Evolutionary conservation across 202 grass and related monocot genomes (phyloP), one percentile per base, ranked within the genome.

Genomic region (Zoysia matrella): DNA sequence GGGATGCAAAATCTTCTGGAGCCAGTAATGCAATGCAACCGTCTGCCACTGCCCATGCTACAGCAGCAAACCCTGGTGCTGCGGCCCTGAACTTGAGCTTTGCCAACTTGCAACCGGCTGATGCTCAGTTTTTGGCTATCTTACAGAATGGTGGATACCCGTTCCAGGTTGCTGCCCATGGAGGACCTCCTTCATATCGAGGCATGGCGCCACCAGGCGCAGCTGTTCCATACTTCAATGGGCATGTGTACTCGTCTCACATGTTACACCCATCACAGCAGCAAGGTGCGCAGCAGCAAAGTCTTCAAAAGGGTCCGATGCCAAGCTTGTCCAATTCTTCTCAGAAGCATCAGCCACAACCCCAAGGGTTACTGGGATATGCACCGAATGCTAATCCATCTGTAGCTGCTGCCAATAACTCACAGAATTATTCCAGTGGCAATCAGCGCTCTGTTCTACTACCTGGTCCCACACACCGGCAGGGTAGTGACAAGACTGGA

Each of bases 71-170:
- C 14, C 75, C 91, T 73, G 83, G 85, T 13, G 71, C 85, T 2
- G 18, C 87, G 15, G 42, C 93, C 18, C 86, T 96, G 89, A 99
- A 99, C 72, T 79, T 99, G 80, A 99, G 93, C 82, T 99, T 99
- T 83, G 87, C 83, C 16, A 87, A 82, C 76, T 69, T 98, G 69
- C 82, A 81, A 11, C 76, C 88, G 0, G 69, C 60, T 14, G 96
- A 99, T 60, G 90, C 96, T 60, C 93, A 94, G 78, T 90, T 91
- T 55, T 76, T 99, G 60, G 92, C 96, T 11, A 89, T 99, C 62
- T 51, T 99, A 68, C 96, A 90, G 85, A 96, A 95, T 67, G 75
- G 85, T 44, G 63, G 58, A 42, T 99, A 99, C 87, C 91, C 84
- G 0, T 96, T 92, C 73, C 85, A 83, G 65, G 85, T 99, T 40